Evolutionary conservation across 352 stramenopile species (phyloP), one percentile per base, ranked within the genome.

Genomic region (Globisporangium solare): DNA sequence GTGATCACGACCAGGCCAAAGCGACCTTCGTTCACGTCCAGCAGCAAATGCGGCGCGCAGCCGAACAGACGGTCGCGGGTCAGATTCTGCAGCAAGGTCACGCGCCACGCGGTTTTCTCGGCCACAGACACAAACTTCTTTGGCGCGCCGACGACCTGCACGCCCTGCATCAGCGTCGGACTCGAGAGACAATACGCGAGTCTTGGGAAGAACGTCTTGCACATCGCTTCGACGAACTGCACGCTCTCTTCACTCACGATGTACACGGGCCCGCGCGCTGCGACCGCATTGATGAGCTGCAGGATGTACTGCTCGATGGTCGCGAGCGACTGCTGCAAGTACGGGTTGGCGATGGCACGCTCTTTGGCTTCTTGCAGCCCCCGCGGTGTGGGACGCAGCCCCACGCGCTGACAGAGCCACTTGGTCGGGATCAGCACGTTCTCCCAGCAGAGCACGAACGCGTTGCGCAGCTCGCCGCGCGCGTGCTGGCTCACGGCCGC

Each of bases 361-460:
- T 86, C 71, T 31, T 83, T 83, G 50, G 76, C 76, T 32, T 74
- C 61, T 43, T 74, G 66, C 14, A 88, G 63, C 7, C 69, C 70
- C 43, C 64, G 53, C 0, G 60, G 42, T 0, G 74, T 79, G 7
- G 74, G 62, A 1, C 71, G 79, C 21, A 88, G 57, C 0, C 71
- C 74, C 17, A 83, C 59, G 6, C 80, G 63, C 45, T 86, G 71
- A 54, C 68, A 68, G 69, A 88, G 75, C 76, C 78, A 88, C 63
- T 83, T 82, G 47, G 71, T 64, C 1, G 78, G 78, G 15, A 81
- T 53, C 20, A 88, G 63, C 11, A 86, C 76, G 58, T 88, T 83
- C 58, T 88, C 78, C 74, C 76, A 88, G 64, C 74, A 83, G 51
- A 88, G 22, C 40, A 88, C 74, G 48, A 79, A 82, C 12, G 78